A percentile compares a stretch with the other conserved stretches of the same genome.
phyloP scores from a whole-genome alignment of 306 rosid genomes.

The Ochetophila trinervis region DNA sequence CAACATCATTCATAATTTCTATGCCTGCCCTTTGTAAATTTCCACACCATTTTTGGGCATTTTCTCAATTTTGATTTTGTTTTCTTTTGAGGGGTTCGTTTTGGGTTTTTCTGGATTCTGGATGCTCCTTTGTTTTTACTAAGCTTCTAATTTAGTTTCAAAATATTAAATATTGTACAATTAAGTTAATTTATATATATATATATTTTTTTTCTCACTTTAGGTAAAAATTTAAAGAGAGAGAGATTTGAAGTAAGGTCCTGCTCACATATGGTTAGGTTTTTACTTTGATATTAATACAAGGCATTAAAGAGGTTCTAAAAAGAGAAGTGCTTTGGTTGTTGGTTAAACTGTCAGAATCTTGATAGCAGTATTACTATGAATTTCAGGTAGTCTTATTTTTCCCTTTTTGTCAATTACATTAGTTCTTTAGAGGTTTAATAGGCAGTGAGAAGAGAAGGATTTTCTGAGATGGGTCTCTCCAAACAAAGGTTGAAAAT shows the following conservation, averaged over 20 bases:
- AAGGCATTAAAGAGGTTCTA: constrained; percentile 25
- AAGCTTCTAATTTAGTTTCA: constrained; percentile 6
- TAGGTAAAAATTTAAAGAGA: background rate
- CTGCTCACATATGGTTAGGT: constrained; percentile 42
- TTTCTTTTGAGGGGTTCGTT: background rate
- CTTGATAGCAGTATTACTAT: constrained; percentile 27
- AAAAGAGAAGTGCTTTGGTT: constrained; percentile 30
- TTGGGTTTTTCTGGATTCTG: constrained; percentile 27
- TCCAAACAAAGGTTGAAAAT: constrained; percentile 10
- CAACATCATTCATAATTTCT: constrained; percentile 57
- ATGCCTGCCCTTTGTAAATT: constrained; percentile 45
- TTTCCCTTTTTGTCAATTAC: constrained; percentile 13
- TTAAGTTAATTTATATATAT: background rate
- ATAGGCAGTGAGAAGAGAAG: background rate
- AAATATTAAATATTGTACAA: background rate
- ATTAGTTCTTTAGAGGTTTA: constrained; percentile 9
- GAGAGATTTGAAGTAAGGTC: constrained; percentile 11
- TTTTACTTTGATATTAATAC: constrained; percentile 45
- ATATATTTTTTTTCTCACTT: background rate
- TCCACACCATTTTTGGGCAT: constrained; percentile 25
- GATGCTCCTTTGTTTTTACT: constrained; percentile 28
- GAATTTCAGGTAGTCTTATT: constrained; percentile 12
- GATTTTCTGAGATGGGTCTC: constrained; percentile 15
- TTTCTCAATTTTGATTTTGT: constrained; percentile 18
- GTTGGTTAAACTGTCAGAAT: constrained; percentile 53